Base-by-base conservation (phyloP, 768 basidiomycete species). In the Myochromella boudieri region DNA sequence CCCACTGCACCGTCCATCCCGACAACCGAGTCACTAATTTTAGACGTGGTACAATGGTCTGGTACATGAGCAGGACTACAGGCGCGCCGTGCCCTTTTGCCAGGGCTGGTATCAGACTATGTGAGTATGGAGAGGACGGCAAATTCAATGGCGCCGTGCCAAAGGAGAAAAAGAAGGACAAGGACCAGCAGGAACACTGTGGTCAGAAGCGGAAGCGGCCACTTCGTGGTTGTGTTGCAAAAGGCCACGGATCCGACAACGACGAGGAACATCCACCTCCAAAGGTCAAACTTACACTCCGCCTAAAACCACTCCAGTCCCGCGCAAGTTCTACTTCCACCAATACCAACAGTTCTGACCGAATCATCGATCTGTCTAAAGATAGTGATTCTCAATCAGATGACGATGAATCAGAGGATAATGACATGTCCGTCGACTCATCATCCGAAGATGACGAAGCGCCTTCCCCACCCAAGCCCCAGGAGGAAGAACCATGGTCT, bases 31-130 rank as follows among this genome's bases (percentile, higher is more conserved):
- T 74, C 29, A 89, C 87, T 15, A 87, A 87, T 63, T 91, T 88
- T 59, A 75, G 87, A 46, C 77, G 82, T 27, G 88, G 88, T 24
- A 91, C 87, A 34, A 79, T 80, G 58, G 86, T 91, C 12, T 91
- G 86, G 86, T 91, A 89, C 63, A 74, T 91, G 48, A 82, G 81
- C 60, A 78, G 80, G 54, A 85, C 84, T 14, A 81, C 86, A 7
- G 88, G 88, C 40, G 77, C 82, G 5, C 80, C 83, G 0, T 90
- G 87, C 64, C 87, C 87, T 4, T 91, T 91, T 61, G 69, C 83
- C 4, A 74, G 81, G 48, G 83, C 78, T 1, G 85, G 86, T n/a
- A 84, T 91, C 40, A 74, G 81, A 28, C 74, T 87, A 3, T 84
- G 78, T 60, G 81, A 88, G 36, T 87, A 86, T 60, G 71, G 69